Conservation (phyloP, 768 basidiomycete genomes). For the Tubosaeta sp. region DNA sequence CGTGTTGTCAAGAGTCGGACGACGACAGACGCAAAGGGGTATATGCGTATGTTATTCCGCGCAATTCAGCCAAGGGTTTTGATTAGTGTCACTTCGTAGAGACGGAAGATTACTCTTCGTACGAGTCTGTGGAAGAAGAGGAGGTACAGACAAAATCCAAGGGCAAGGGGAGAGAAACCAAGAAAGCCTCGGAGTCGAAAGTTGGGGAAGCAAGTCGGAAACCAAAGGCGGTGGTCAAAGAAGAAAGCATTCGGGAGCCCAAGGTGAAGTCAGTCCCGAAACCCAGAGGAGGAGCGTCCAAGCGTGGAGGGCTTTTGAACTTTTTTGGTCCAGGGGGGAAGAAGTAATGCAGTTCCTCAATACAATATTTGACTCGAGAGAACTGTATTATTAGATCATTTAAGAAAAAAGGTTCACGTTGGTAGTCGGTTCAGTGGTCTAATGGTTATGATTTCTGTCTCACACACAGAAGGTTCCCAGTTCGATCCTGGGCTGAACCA, state of each 20-base stretch:
- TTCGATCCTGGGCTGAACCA: conserved; percentile 45
- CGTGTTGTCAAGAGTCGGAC: conserved; percentile 56
- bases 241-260: conserved; percentile 13
- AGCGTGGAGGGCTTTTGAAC: conserved; percentile 30
- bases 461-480: conserved; percentile 48
- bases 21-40: conserved; percentile 62
- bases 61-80: not conserved
- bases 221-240: conserved; percentile 6
- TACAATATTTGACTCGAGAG: too few relatives aligned
- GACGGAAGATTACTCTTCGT: conserved; percentile 75
- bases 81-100: conserved; percentile 36
- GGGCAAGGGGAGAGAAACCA: conserved; percentile 12
- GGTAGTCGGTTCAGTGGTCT: conserved; percentile 37
- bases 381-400: not conserved
- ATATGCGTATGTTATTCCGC: conserved; percentile 51
- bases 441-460: conserved; percentile 49
- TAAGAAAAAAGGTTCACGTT: not conserved
- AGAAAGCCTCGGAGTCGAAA: conserved; percentile 14
- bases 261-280: conserved; percentile 19
- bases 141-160: conserved; percentile 23
- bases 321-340: conserved; percentile 30
- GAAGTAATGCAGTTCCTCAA: too few relatives aligned
- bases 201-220: conserved; percentile 14
- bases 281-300: conserved; percentile 15
- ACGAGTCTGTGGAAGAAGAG: conserved; percentile 70